A percentile compares a stretch with the other conserved stretches of the same genome.
Evolutionary conservation across 306 rosid species (phyloP).

Genomic region (Psophocarpus tetragonolobus): DNA sequence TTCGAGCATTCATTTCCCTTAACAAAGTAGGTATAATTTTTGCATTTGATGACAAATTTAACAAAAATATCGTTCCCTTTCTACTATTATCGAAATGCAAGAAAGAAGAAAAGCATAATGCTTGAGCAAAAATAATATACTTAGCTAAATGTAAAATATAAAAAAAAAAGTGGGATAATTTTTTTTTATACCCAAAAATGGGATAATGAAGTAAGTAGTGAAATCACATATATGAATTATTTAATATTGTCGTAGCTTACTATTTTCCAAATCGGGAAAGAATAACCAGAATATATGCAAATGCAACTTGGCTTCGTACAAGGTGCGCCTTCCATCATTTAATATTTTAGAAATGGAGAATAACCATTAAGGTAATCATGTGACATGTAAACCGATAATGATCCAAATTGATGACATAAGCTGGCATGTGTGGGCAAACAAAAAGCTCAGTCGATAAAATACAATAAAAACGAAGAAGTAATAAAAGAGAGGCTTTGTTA

Average conservation of each 20-base stretch:
- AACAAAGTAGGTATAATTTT: too few relatives aligned
- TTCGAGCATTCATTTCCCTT: too few relatives aligned
- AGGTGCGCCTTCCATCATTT: neutral
- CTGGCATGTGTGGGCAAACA: slow-evolving; percentile 35
- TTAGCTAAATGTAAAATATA: neutral
- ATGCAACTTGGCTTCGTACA: neutral
- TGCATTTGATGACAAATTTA: too few relatives aligned
- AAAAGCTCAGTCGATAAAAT: neutral
- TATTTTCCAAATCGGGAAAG: slow-evolving; percentile 23
- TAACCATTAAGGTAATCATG: slow-evolving; percentile 27
- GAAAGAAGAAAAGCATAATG: neutral
- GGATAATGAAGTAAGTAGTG: neutral
- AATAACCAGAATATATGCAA: neutral
- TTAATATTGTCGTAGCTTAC: neutral
- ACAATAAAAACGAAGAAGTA: neutral
- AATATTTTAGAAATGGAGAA: slow-evolving; percentile 11
- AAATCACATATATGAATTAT: neutral
- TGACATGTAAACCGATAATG: slow-evolving; percentile 43
- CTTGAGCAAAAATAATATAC: neutral
- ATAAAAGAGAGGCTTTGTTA: neutral
- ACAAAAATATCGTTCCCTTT: neutral
- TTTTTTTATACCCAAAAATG: too few relatives aligned
- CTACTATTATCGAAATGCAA: neutral
- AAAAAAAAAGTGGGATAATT: too few relatives aligned
- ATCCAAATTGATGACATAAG: slow-evolving; percentile 28